phyloP scores from a whole-genome alignment of 352 stramenopile species.

The Phytophthora constricta region DNA sequence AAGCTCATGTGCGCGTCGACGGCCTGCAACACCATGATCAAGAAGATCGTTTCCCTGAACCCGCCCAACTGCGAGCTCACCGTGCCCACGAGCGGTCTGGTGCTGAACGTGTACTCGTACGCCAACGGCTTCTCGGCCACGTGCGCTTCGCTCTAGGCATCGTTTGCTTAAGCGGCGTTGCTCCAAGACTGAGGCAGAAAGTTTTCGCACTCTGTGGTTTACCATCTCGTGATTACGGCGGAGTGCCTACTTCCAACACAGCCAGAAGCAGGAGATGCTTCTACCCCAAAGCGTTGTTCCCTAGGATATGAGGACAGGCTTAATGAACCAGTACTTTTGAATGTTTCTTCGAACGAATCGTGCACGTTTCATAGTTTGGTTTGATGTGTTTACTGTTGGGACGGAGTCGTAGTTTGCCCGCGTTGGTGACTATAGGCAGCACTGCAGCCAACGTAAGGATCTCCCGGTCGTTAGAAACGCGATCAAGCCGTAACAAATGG shows the following conservation, averaged over 20 bases:
- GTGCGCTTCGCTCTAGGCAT: background rate
- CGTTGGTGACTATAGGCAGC: too few species aligned
- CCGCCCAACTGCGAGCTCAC: conserved; percentile 38
- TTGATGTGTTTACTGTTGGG: background rate
- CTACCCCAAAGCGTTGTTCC: background rate
- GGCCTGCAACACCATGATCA: conserved; percentile 33
- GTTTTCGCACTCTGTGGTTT: background rate
- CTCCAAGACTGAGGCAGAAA: background rate
- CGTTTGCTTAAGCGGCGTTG: too few species aligned
- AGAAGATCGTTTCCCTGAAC: conserved; percentile 30
- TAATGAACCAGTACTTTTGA: conserved; percentile 1
- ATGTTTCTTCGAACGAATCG: background rate
- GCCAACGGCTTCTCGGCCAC: conserved; percentile 30
- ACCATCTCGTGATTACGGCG: background rate
- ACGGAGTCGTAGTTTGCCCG: too few species aligned
- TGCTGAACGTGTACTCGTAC: conserved; percentile 37
- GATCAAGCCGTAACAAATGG: too few species aligned
- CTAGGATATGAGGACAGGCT: background rate
- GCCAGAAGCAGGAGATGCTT: background rate
- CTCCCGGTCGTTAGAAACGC: too few species aligned
- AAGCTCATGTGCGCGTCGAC: conserved; percentile 31
- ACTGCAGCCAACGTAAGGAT: too few species aligned
- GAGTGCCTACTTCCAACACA: background rate
- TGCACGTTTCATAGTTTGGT: background rate
- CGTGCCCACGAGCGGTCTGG: conserved; percentile 35